Evolutionary conservation across 345 rosid species (phyloP), one percentile per base, ranked within the genome.

Genomic region (Rhodamnia rubescens): DNA sequence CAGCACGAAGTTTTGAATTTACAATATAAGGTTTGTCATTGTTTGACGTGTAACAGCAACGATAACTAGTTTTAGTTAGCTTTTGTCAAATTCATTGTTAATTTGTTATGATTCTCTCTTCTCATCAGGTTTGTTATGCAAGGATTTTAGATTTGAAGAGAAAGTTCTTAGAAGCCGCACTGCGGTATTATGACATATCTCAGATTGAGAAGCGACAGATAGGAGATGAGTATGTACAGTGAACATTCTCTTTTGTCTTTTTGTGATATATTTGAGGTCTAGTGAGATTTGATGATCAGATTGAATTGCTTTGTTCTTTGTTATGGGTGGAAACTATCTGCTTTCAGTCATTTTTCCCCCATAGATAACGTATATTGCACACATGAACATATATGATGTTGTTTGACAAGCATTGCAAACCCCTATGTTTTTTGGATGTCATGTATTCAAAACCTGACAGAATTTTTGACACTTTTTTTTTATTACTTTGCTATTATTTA

Each of bases 111-210:
- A 84, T 56, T 32, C 84, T 81, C 83, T 84, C 53, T 49, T 85
- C 21, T 85, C 85, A 54, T 83, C 89, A 96, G 99, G 98, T 96
- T 87, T 95, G 98, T 87, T 95, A 95, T 94, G 98, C 99, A 83
- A 95, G 98, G 89, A 96, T 97, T 92, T 92, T 96, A 94, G 98
- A 97, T 90, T 91, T 97, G 85, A 97, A 97, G 90, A 92, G 99
- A 89, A 97, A 97, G 92, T 97, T 97, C 85, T 88, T 97, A 90
- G 98, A 97, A 88, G 98, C 99, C 55, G 99, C 99, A 87, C 88
- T 97, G 64, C 96, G 98, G 61, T 95, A 97, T 86, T 97, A 97
- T 82, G 93, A 93, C 90, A 96, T 96, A 85, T 97, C 98, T 89
- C 99, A 97, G 89, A 97, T 97, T 88, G 98, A 96, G 91, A 90